Evolutionary conservation across 2,329 filamentous ascomycete genomes (phyloP).

Genomic region (Truncatella angustata): DNA sequence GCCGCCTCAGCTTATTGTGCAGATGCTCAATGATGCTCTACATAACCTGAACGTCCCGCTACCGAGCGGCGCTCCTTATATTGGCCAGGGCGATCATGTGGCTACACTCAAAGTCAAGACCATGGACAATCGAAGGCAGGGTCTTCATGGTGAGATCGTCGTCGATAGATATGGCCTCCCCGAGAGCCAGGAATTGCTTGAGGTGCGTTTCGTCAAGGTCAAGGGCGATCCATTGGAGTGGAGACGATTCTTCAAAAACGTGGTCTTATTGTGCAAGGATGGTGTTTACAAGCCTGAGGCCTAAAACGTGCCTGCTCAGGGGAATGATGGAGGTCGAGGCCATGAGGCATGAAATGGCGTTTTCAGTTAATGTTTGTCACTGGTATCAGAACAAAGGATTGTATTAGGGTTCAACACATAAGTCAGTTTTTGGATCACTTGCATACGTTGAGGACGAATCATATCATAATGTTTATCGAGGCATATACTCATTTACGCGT

Average conservation of each 20-base stretch:
- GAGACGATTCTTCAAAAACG: constrained; percentile 94
- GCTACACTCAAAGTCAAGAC: constrained; percentile 72
- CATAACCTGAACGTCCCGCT: constrained; percentile 83
- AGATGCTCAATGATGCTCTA: constrained; percentile 76
- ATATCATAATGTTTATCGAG: too few relatives aligned
- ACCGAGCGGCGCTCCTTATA: constrained; percentile 44
- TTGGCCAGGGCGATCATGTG: constrained; percentile 52
- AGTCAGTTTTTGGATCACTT: too few relatives aligned
- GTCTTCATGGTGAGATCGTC: constrained; percentile 71
- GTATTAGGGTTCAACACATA: too few relatives aligned
- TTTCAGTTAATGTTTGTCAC: too few relatives aligned
- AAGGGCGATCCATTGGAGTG: constrained; percentile 97
- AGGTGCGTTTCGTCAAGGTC: constrained; percentile 88
- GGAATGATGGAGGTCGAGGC: too few relatives aligned
- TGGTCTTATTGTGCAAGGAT: constrained; percentile 85
- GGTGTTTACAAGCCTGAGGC: constrained; percentile 65
- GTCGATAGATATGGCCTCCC: constrained; percentile 64
- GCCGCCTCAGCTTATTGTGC: constrained; percentile 70
- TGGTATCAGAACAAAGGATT: too few relatives aligned
- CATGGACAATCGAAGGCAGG: constrained; percentile 69
- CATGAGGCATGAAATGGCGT: too few relatives aligned
- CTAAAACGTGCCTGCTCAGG: too few relatives aligned
- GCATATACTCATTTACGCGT: too few relatives aligned
- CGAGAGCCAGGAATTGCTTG: constrained; percentile 62
- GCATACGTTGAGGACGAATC: too few relatives aligned